Conservation (phyloP, 345 rosid genomes). For the Trapa incisa region DNA sequence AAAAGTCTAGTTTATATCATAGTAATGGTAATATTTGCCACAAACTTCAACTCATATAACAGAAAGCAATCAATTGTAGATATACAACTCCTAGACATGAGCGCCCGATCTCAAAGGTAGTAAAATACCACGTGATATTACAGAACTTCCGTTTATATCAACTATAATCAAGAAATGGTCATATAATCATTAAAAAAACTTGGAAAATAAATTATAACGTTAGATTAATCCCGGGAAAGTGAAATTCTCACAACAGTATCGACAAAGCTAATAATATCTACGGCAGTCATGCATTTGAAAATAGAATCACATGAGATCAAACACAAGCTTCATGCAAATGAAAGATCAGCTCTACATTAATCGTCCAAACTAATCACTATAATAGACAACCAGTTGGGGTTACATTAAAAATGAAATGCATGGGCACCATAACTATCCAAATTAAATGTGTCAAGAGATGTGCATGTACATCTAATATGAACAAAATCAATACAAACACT, state of each 20-base stretch:
- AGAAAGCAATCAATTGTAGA: too few species aligned
- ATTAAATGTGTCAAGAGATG: background rate
- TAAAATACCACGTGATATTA: background rate
- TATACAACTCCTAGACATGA: too few species aligned
- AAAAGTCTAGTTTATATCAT: background rate
- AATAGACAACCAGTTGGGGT: background rate
- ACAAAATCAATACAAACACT: background rate
- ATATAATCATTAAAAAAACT: background rate
- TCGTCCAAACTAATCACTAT: background rate
- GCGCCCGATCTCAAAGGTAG: background rate
- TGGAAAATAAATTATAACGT: background rate
- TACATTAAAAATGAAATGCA: too few species aligned
- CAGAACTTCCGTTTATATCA: background rate
- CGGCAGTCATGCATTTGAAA: background rate
- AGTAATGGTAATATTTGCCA: background rate
- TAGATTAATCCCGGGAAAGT: background rate
- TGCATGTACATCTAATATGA: background rate
- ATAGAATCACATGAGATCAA: background rate
- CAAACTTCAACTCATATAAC: too few species aligned
- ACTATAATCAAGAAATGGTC: background rate
- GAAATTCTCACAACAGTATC: background rate
- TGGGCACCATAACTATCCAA: background rate
- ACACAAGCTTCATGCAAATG: background rate
- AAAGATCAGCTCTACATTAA: background rate
- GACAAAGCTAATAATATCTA: background rate